These are phyloP conservation scores for Juglanconis juglandina DNA, from an alignment of 2,329 filamentous ascomycete genomes.

Conservation along the genomic window DNA sequence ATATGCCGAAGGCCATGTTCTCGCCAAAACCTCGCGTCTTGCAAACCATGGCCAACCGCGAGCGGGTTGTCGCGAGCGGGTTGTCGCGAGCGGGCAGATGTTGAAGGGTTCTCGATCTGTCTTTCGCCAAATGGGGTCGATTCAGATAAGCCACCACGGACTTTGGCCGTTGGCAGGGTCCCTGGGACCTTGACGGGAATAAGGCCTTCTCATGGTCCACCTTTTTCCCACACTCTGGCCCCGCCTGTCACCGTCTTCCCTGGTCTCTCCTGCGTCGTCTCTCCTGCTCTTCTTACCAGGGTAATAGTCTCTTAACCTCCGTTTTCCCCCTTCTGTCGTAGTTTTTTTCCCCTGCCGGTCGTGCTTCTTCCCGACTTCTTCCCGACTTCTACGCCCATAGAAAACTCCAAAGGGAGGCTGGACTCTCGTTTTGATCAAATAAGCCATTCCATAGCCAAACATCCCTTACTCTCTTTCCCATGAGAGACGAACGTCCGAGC, in stretches of 20 bases:
- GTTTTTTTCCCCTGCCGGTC: not conserved
- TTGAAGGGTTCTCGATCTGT: not conserved
- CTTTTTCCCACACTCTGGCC: constrained; percentile 1
- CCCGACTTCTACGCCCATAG: not conserved
- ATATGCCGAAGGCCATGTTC: not conserved
- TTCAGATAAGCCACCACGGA: constrained; percentile 15
- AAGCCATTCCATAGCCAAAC: constrained; percentile 2
- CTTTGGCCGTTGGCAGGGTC: constrained; percentile 11
- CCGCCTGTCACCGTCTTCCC: not conserved
- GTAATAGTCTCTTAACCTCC: constrained; percentile 6
- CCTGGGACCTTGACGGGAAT: constrained; percentile 16
- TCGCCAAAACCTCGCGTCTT: not conserved
- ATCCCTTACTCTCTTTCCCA: not conserved
- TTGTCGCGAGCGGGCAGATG: not conserved
- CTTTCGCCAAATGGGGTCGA: constrained; percentile 1
- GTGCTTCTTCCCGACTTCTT: not conserved
- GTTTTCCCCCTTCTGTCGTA: not conserved
- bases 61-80: not conserved
- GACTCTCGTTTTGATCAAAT: not conserved
- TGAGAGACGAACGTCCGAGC: constrained; percentile 2
- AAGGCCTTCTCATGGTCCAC: constrained; percentile 11
- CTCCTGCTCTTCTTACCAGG: constrained; percentile 7
- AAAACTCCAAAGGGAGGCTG: not conserved
- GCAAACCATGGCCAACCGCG: constrained; percentile 1
- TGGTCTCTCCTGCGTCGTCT: not conserved